Conservation (phyloP, 345 rosid species). For the Litchi chinensis region DNA sequence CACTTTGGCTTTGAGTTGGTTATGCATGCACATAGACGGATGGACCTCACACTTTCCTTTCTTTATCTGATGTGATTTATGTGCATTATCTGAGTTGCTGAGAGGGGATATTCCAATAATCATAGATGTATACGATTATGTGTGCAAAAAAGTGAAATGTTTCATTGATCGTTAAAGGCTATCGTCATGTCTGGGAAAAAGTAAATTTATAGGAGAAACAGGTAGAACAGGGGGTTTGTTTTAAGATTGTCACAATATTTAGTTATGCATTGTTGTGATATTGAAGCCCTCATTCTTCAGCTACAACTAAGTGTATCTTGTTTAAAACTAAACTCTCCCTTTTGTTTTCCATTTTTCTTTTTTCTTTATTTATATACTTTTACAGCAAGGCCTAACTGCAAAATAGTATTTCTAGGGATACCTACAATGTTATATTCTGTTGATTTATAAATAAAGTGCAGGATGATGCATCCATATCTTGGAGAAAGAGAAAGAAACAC, state of each 20-base stretch:
- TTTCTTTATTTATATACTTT: not conserved
- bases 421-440: slow-evolving; percentile 20
- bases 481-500: slow-evolving; percentile 99
- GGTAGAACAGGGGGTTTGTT: not conserved
- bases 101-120: not conserved
- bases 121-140: not conserved
- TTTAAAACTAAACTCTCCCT: not conserved
- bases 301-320: not conserved
- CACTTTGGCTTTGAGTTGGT: not conserved
- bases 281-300: not conserved
- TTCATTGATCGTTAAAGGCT: not conserved
- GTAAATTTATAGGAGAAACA: not conserved
- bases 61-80: not conserved
- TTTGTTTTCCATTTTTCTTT: not conserved
- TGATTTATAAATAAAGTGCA: slow-evolving; percentile 59
- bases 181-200: not conserved
- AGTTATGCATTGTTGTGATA: not conserved
- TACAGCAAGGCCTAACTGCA: not conserved
- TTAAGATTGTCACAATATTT: not conserved
- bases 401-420: slow-evolving; percentile 7
- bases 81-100: not conserved
- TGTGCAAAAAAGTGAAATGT: not conserved
- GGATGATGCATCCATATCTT: slow-evolving; percentile 95
- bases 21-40: not conserved
- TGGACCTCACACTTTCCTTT: not conserved